A percentile compares a stretch with the other conserved stretches of the same genome.
Evolutionary conservation across 2,329 filamentous ascomycete genomes (phyloP).

Genomic region (Pseudogymnoascus sp.): DNA sequence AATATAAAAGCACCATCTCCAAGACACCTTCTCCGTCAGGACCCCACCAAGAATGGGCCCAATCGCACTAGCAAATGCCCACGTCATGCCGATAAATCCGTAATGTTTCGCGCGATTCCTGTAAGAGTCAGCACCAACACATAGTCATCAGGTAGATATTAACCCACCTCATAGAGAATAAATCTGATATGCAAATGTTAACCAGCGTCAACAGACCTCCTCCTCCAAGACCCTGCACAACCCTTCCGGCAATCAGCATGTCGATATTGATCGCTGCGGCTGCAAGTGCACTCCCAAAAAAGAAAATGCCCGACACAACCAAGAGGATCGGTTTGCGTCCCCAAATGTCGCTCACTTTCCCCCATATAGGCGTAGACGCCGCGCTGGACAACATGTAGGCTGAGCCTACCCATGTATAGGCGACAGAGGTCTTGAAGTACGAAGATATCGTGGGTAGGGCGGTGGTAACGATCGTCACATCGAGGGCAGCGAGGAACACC

Average conservation of each 20-base stretch:
- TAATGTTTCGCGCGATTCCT: constrained; percentile 41
- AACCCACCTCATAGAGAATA: constrained; percentile 38
- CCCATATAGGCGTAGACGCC: constrained; percentile 63
- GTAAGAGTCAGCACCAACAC: constrained; percentile 6
- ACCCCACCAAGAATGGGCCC: constrained; percentile 59
- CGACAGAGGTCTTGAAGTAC: constrained; percentile 38
- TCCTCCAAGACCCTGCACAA: constrained; percentile 44
- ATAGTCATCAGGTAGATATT: constrained; percentile 16
- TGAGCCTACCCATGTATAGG: constrained; percentile 69
- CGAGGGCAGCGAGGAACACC: constrained; percentile 24
- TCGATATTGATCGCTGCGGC: constrained; percentile 38
- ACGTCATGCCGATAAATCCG: constrained; percentile 56
- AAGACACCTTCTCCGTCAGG: constrained; percentile 52
- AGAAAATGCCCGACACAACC: constrained; percentile 41
- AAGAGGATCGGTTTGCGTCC: constrained; percentile 47
- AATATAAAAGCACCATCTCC: constrained; percentile 46
- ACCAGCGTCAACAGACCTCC: constrained; percentile 45
- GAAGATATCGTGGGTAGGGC: constrained; percentile 51
- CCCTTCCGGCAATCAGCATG: constrained; percentile 40
- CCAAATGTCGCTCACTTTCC: constrained; percentile 51
- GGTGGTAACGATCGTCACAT: constrained; percentile 49
- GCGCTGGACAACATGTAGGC: constrained; percentile 64
- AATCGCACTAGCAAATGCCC: constrained; percentile 57
- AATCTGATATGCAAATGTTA: constrained; percentile 45
- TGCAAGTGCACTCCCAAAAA: constrained; percentile 42